Evolutionary conservation across 176 grass and related monocot genomes (phyloP).

Genomic region (Oryza meyeriana): DNA sequence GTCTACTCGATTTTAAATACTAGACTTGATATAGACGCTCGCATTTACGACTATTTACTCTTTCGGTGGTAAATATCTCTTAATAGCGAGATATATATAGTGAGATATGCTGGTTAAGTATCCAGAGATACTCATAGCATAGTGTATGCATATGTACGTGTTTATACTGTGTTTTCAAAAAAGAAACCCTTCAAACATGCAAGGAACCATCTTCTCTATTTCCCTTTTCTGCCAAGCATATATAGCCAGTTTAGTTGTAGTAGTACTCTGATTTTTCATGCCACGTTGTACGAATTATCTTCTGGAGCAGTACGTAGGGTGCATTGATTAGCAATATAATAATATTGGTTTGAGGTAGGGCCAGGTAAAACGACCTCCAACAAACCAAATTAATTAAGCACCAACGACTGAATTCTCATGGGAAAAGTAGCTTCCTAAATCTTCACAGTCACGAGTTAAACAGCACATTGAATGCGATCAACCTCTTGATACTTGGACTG

Average conservation of each 20-base stretch:
- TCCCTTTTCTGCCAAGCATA: not conserved
- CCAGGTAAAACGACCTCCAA: constrained; percentile 27
- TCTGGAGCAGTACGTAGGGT: not conserved
- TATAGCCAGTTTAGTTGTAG: not conserved
- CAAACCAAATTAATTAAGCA: constrained; percentile 38
- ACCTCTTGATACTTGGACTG: constrained; percentile 23
- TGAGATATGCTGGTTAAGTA: too few relatives aligned
- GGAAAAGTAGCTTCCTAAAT: constrained; percentile 44
- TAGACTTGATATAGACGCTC: too few relatives aligned
- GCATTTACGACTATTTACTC: too few relatives aligned
- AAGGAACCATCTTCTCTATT: not conserved
- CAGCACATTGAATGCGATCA: constrained; percentile 47
- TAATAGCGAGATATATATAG: too few relatives aligned
- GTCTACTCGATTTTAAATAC: too few relatives aligned
- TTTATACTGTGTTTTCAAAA: too few relatives aligned
- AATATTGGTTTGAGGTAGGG: not conserved
- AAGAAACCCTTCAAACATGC: not conserved
- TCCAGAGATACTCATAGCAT: too few relatives aligned
- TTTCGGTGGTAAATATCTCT: too few relatives aligned
- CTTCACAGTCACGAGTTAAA: constrained; percentile 40
- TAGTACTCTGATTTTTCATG: not conserved
- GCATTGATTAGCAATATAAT: not conserved
- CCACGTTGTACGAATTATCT: not conserved
- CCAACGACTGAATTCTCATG: constrained; percentile 32
- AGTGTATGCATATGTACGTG: too few relatives aligned